phyloP scores from a whole-genome alignment of 305 asterid genomes.

The Fraxinus baroniana region DNA sequence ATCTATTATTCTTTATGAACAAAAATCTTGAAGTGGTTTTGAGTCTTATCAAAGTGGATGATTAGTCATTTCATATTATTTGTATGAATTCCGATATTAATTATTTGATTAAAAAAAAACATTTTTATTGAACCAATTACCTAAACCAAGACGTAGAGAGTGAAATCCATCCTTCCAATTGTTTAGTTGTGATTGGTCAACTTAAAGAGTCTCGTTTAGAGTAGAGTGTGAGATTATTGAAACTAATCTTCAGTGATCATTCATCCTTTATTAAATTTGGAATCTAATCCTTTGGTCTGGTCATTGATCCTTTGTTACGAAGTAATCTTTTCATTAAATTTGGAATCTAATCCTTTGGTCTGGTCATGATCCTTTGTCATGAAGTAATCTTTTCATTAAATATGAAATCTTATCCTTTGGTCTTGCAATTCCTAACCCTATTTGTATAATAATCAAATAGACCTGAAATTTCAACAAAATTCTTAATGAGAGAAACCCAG shows the following conservation, averaged over 20 bases:
- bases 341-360: background rate
- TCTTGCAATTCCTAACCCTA: background rate
- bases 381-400: background rate
- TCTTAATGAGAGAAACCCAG: background rate
- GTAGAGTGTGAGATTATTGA: background rate
- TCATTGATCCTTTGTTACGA: no score
- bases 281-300: background rate
- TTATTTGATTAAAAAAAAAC: no score
- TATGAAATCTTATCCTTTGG: background rate
- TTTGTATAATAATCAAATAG: background rate
- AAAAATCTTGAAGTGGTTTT: background rate
- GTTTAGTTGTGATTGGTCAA: background rate
- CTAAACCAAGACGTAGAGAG: background rate
- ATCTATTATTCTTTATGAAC: background rate
- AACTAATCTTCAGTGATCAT: background rate
- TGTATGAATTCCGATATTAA: background rate
- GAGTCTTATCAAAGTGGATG: background rate
- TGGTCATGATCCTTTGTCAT: background rate
- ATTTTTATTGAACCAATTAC: no score
- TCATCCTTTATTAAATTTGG: background rate
- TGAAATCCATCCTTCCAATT: background rate
- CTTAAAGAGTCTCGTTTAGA: background rate
- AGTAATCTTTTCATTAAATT: background rate
- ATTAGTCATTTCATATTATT: no score
- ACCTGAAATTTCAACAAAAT: background rate